phyloP scores from a whole-genome alignment of 148 eudicot species.

The Rhododendron williamsianum region DNA sequence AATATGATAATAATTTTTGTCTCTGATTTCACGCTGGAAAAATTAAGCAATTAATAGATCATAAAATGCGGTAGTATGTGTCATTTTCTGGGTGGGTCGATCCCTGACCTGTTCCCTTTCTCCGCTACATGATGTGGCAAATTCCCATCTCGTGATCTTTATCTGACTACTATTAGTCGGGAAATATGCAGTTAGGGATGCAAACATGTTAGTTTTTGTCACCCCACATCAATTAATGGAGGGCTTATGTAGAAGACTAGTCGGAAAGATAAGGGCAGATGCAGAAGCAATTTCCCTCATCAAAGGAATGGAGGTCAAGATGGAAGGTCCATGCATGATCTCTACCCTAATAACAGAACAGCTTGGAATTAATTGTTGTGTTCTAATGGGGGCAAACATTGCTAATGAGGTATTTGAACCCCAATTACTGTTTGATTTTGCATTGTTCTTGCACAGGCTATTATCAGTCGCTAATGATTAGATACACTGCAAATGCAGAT shows the following conservation, averaged over 20 bases:
- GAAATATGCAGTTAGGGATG: slow-evolving; percentile 62
- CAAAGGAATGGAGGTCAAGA: slow-evolving; percentile 97
- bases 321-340: slow-evolving; percentile 88
- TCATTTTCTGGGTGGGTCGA: not conserved
- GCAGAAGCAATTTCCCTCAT: slow-evolving; percentile 82
- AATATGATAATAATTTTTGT: not conserved
- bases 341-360: slow-evolving; percentile 59
- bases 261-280: slow-evolving; percentile 59
- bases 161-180: not conserved
- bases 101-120: not conserved
- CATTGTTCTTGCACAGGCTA: not conserved
- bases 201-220: slow-evolving; percentile 91
- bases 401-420: slow-evolving; percentile 67
- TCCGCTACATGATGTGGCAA: not conserved
- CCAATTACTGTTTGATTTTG: not conserved
- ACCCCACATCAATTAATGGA: slow-evolving; percentile 93
- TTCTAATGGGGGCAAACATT: slow-evolving; percentile 94
- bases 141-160: not conserved
- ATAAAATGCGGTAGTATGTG: not conserved
- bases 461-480: not conserved
- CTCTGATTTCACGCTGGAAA: not conserved
- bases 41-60: not conserved
- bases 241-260: slow-evolving; percentile 61
- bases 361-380: slow-evolving; percentile 72
- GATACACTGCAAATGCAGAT: slow-evolving; percentile 45